Percentiles rank a stretch among this genome's conserved stretches.
These are phyloP conservation scores for Capronia americana DNA, from an alignment of 2,329 filamentous ascomycete species.

Conservation along the genomic window DNA sequence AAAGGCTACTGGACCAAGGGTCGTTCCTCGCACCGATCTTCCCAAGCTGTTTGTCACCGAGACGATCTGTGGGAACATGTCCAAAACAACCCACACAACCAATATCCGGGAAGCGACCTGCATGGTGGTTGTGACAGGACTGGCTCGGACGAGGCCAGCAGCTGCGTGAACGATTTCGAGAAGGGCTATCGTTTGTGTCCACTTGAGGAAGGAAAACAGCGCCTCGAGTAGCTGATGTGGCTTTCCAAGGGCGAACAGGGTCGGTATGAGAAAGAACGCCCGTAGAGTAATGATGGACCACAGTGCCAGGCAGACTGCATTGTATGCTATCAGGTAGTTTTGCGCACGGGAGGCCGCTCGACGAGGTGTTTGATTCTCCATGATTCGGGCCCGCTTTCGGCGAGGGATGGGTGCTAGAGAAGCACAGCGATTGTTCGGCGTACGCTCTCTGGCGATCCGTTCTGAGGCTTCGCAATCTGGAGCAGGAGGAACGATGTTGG, in stretches of 20 bases:
- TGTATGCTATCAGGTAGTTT: constrained; percentile 84
- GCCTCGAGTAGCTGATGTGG: constrained; percentile 55
- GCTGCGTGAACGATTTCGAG: constrained; percentile 85
- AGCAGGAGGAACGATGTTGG: background rate
- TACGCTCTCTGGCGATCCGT: background rate
- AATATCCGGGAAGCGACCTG: constrained; percentile 88
- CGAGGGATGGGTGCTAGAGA: background rate
- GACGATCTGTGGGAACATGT: constrained; percentile 72
- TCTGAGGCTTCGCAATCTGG: background rate
- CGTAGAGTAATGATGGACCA: constrained; percentile 80
- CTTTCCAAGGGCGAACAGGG: constrained; percentile 57
- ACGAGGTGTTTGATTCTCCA: constrained; percentile 3
- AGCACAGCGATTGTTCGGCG: background rate
- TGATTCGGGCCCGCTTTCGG: background rate
- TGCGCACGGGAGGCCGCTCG: constrained; percentile 5
- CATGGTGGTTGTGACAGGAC: constrained; percentile 83
- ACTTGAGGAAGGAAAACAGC: constrained; percentile 52
- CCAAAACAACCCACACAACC: constrained; percentile 84
- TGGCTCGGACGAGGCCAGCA: constrained; percentile 81
- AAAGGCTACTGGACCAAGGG: constrained; percentile 45
- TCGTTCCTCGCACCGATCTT: constrained; percentile 29
- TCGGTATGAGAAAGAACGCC: constrained; percentile 63
- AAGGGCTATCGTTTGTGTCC: constrained; percentile 81
- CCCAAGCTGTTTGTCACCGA: constrained; percentile 60
- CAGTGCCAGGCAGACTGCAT: constrained; percentile 74